phyloP scores from a whole-genome alignment of 208 protist genomes.

The Acanthamoeba castellanii region DNA sequence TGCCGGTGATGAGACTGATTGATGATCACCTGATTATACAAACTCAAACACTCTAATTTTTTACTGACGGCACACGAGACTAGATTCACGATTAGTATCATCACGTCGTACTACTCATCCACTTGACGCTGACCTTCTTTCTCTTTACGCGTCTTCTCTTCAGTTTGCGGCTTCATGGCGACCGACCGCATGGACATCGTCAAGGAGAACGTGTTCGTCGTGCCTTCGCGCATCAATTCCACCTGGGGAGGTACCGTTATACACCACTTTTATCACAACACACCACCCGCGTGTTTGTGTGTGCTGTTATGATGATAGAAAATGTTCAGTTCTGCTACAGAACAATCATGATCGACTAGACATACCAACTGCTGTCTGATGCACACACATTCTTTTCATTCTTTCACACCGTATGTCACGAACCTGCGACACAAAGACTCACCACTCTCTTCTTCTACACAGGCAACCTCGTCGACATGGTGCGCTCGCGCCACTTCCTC shows the following conservation, averaged over 20 bases:
- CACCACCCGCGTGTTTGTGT: not conserved
- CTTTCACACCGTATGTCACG: not conserved
- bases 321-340: conserved; percentile 21
- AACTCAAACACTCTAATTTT: conserved; percentile 22
- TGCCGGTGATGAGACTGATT: not conserved
- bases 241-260: conserved; percentile 67
- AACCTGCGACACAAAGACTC: not conserved
- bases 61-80: not conserved
- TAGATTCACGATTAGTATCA: not conserved
- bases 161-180: conserved; percentile 78
- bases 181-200: conserved; percentile 77
- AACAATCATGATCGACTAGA: not conserved
- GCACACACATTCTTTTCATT: not conserved
- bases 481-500: conserved; percentile 71
- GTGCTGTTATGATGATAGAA: not conserved
- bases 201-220: conserved; percentile 76
- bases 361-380: conserved; percentile 27
- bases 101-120: not conserved
- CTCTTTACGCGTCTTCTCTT: not conserved
- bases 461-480: conserved; percentile 79
- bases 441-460: not conserved
- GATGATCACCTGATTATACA: not conserved
- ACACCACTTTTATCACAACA: not conserved
- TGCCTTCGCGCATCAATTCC: conserved; percentile 78
- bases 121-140: not conserved